Evolutionary conservation across 2,329 filamentous ascomycete genomes (phyloP), one percentile per base, ranked within the genome.

Genomic region (Colletotrichum zoysiae): DNA sequence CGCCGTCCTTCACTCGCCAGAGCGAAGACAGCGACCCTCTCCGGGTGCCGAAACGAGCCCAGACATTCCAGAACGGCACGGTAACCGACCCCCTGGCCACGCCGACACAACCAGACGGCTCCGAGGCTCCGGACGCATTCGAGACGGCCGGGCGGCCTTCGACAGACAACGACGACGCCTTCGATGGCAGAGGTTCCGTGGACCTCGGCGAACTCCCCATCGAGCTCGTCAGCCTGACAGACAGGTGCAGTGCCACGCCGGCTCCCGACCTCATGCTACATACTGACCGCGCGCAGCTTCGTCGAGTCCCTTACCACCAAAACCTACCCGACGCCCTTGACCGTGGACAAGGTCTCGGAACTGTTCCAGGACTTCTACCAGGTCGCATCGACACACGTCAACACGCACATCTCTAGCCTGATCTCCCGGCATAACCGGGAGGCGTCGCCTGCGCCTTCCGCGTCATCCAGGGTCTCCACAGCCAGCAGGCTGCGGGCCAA

Each of bases 341-440:
- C 89, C 57, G 92, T 97, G 78, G 94, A 97, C 59, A 91, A 89
- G 74, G 87, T 98, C 20, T 92, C 95, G 11, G 88, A 89, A n/a
- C 87, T 96, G 65, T 98, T 98, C 79, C 96, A 99, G 82, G 94
- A 97, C 69, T 99, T 98, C 81, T 99, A 99, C 79, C 85, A 88
- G 53, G 88, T 91, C 68, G 94, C 95, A 30, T 92, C 94, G 14
- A 87, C 90, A 2, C 93, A 96, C 76, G 95, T 98, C 71, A 89
- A 90, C 65, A 97, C 94, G 0, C 95, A 98, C 79, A 93, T 98
- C 74, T 92, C 92, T 46, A 90, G 92, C 2, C 86, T 98, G 18
- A 92, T 93, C 2, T 92, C 91, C 26, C 89, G 91, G 53, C 89
- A 96, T 75, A 92, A 89, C 70, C 91, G 94, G 46, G 90, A 92